Evolutionary conservation across 495 filamentous ascomycete species (phyloP), one percentile per base, ranked within the genome.

Genomic region (Saxispiralis lemnorum): DNA sequence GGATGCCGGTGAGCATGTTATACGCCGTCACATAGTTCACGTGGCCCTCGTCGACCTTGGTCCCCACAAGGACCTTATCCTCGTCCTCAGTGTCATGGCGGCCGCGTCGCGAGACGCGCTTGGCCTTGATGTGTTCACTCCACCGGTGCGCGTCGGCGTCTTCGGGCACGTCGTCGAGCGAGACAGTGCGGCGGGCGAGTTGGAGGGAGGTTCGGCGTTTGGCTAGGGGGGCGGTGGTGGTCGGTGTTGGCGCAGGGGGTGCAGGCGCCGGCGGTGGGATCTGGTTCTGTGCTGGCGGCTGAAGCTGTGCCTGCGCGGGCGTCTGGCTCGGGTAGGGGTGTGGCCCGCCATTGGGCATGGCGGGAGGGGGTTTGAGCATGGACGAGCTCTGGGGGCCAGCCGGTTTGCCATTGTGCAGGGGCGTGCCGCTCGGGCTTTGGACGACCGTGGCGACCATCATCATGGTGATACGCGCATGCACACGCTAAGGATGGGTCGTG

Each of bases 1-100:
- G 84, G 53, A 99, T 99, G 43, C 89, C 89, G 2, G 89, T 96
- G 63, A 99, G 73, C 89, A 99, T 99, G 62, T 99, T 96, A 63
- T 99, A 99, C 30, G 92, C 87, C 6, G 83, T 95, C 15, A 93
- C 84, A 78, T 84, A 99, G 61, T 99, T 99, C 38, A 82, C 83
- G 59, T 99, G 89, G 53, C 83, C 81, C 63, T 94, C 86, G 58
- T 96, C 89, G 31, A 99, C 89, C 62, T 94, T 95, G 17, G 86
- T 96, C 38, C 89, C 89, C n/a, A 99, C 86, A 34, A 73, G 60
- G 41, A 93, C 86, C 43, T 84, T 71, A 50, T 95, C 89, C 51
- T 96, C 92, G 46, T 94, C 82, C 49, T 93, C 87, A 47, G 95
- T 88, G 52, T 78, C 79, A 48, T 72, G 70, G 59, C 73, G 79